Conservation (phyloP, 2,329 filamentous ascomycete species). For the Fusarium buxicola region DNA sequence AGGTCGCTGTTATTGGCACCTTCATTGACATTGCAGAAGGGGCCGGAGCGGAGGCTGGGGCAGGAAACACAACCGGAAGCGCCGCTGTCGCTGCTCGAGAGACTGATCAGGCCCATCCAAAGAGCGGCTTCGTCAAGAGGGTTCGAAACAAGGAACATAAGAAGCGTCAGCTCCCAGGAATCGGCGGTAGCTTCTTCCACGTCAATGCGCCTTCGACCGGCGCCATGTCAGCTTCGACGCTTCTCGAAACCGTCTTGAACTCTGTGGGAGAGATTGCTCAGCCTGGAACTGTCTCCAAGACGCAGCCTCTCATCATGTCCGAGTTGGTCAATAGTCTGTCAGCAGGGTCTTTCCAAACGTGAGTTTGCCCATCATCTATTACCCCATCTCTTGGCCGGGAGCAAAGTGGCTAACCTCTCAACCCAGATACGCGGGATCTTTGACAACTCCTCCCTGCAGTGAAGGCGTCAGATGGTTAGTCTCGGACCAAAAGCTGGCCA, state of each 20-base stretch:
- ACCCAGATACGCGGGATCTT: constrained; percentile 63
- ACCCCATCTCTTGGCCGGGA: fast-evolving
- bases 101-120: neutral
- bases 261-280: constrained; percentile 50
- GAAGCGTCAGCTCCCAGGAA: constrained; percentile 22
- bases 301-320: constrained; percentile 56
- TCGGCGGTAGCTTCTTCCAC: constrained; percentile 21
- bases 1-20: constrained; percentile 48
- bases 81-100: neutral
- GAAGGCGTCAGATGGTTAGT: constrained; percentile 68
- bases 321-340: constrained; percentile 49
- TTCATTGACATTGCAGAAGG: constrained; percentile 43
- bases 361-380: constrained; percentile 10
- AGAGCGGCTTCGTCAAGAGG: constrained; percentile 10
- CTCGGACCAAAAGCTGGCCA: constrained; percentile 58
- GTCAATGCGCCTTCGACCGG: constrained; percentile 9
- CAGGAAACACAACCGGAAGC: constrained; percentile 12
- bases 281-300: constrained; percentile 53
- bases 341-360: constrained; percentile 49
- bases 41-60: constrained; percentile 4
- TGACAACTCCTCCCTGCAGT: constrained; percentile 72
- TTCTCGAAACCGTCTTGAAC: constrained; percentile 54
- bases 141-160: constrained; percentile 9
- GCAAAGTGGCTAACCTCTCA: neutral
- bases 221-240: constrained; percentile 25